Percentiles rank a stretch among this genome's conserved stretches.
Evolutionary conservation across 1,139 yeast species (phyloP).

Genomic region (Arxiozyma telluris): DNA sequence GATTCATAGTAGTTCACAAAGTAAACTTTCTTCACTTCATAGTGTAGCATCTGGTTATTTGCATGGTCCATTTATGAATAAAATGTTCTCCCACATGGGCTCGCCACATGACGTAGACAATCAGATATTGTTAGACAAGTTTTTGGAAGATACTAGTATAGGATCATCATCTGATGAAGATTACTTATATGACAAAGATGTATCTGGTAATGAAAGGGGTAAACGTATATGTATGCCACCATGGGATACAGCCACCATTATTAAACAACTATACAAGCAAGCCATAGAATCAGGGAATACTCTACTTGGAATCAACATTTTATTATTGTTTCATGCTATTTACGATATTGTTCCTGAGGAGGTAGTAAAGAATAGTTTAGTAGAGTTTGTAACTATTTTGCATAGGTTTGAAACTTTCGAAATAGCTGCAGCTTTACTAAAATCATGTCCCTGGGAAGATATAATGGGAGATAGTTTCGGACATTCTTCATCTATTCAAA

Average conservation of each 20-base stretch:
- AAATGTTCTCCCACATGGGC: constrained; percentile 4
- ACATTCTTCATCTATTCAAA: constrained; percentile 41
- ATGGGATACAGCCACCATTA: constrained; percentile 24
- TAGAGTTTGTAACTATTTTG: constrained; percentile 26
- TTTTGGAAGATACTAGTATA: neutral
- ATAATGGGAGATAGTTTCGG: constrained; percentile 23
- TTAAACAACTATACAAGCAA: constrained; percentile 25
- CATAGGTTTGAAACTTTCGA: constrained; percentile 30
- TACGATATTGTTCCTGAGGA: constrained; percentile 21
- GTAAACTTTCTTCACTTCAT: constrained; percentile 12
- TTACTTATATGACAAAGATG: neutral
- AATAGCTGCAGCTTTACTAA: constrained; percentile 27
- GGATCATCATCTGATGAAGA: neutral
- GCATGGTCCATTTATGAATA: constrained; percentile 6
- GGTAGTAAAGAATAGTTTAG: constrained; percentile 23
- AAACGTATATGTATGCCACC: constrained; percentile 16
- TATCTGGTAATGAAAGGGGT: neutral
- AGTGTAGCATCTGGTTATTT: constrained; percentile 7
- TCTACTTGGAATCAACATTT: constrained; percentile 22
- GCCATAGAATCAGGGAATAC: constrained; percentile 28
- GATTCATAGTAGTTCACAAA: constrained; percentile 11
- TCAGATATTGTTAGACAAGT: neutral
- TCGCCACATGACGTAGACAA: neutral
- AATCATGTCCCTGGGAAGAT: constrained; percentile 29
- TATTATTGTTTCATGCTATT: constrained; percentile 23